Percentiles rank a stretch among this genome's conserved stretches.
Conservation (phyloP, 768 basidiomycete species). For the Xerocomus brunneocitrinus region DNA sequence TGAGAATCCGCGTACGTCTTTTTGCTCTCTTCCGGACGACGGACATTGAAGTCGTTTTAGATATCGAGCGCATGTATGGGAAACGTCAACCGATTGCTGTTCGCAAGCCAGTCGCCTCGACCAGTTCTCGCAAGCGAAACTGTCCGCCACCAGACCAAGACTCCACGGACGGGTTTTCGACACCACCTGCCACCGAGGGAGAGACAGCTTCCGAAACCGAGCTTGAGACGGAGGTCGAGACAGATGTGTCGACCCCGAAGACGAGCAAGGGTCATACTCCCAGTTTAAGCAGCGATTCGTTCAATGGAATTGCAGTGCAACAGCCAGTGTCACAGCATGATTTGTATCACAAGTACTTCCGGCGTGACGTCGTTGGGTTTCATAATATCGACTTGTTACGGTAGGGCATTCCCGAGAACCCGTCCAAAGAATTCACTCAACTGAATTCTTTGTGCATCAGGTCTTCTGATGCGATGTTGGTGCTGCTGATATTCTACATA, state of each 20-base stretch:
- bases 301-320: not conserved
- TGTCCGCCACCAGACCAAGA: slow-evolving; percentile 15
- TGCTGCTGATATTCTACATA: slow-evolving; percentile 70
- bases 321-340: slow-evolving; percentile 72
- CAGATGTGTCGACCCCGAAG: slow-evolving; percentile 29
- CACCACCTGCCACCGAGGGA: slow-evolving; percentile 65
- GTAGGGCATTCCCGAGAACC: slow-evolving; percentile 38
- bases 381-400: slow-evolving; percentile 81
- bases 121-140: slow-evolving; percentile 13
- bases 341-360: slow-evolving; percentile 83
- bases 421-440: slow-evolving; percentile 10
- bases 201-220: slow-evolving; percentile 73
- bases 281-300: slow-evolving; percentile 4
- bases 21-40: not conserved
- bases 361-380: slow-evolving; percentile 78
- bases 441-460: slow-evolving; percentile 40
- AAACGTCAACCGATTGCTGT: slow-evolving; percentile 86
- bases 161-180: slow-evolving; percentile 37
- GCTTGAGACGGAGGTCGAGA: slow-evolving; percentile 57
- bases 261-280: not conserved
- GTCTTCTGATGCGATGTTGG: slow-evolving; percentile 78
- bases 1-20: slow-evolving; percentile 88
- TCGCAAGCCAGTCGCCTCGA: slow-evolving; percentile 58
- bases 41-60: slow-evolving; percentile 35
- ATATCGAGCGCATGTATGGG: slow-evolving; percentile 93